Base-by-base conservation (phyloP, 108 stramenopile genomes). In the Skeletonema grethae region DNA sequence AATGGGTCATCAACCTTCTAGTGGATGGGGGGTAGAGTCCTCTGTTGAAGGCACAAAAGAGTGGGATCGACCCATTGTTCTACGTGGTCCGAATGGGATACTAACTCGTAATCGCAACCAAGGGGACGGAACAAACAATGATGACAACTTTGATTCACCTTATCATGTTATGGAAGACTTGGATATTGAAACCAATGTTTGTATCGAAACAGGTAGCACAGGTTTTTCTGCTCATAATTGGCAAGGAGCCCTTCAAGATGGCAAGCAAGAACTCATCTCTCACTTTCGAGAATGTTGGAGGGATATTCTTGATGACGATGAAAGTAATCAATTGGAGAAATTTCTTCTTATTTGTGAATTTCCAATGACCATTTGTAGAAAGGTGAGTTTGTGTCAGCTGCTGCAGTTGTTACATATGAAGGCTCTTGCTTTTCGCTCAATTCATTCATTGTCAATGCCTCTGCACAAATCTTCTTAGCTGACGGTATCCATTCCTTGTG, bases 81-180 rank as follows among this genome's bases (percentile, higher is more conserved):
- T 94, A 36, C 90, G 88, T 61, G 93, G 93, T 7, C 34, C 82
- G 18, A 68, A 92, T 63, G 93, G 93, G 10, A 65, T 94, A 32
- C 67, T 94, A 48, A 74, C 61, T 25, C 75, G 77, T 20, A 64
- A 63, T 53, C 64, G 38, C 24, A 53, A 65, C 24, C 68, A 69
- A 0, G 67, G 67, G 30, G 9, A 25, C n/a, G 55, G 7, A 41
- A 55, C 15, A 3, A 62, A 63, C 20, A 55, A 46, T 11, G 75
- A 70, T 6, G 73, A 79, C 12, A 28, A 43, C n/a, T 76, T 48
- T 45, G 57, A 75, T 38, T 76, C 75, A 2, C 75, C 79, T 9
- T 80, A 80, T 30, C 31, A 43, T 56, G 69, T 85, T 3, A 83
- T 90, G 66, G 90, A 90, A 71, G 65, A 76, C 82, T 20, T 90